Evolutionary conservation across 352 stramenopile genomes (phyloP), one percentile per base, ranked within the genome.

Genomic region (Phytophthora citrophthora): DNA sequence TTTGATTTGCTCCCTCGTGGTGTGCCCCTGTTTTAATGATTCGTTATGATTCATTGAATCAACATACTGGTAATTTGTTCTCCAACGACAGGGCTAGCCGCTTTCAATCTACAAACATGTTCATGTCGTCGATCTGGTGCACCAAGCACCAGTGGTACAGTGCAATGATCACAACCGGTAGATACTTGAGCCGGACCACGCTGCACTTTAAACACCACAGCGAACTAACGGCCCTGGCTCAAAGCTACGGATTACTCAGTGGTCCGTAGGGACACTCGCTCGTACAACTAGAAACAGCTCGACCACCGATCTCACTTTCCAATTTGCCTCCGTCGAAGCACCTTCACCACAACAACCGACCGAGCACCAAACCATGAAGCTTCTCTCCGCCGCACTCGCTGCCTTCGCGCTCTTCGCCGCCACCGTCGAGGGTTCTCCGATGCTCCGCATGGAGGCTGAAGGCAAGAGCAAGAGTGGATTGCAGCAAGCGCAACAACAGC

Each of bases 221-320:
- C 44, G 59, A 63, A 62, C 26, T 23, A 63, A 68, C 23, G 52
- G 50, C 27, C 39, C 51, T 51, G 38, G 27, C 38, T 68, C 52
- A 68, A 60, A 16, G 15, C 16, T 32, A 52, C 24, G 24, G 23
- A 46, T 57, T 32, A 53, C 15, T 20, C 23, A 31, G 39, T 48
- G n/a, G 4, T 26, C 5, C 40, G 43, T 36, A 40, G 43, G 12
- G 36, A 13, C 34, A 40, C 41, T 40, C 12, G 51, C 10, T 32
- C 29, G 29, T 32, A 32, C 20, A 3, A 11, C 8, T 32, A 3
- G 8, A 32, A 32, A 6, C 29, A 32, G 10, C 10, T 41, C 6
- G 12, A 41, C 34, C 15, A 41, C 34, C 0, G 12, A 16, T 41
- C 34, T 41, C 34, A 41, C 34, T 41, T 41, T 41, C 34, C 34